phyloP scores from a whole-genome alignment of 176 grass and related monocot genomes.

The Aegilops umbellulata region DNA sequence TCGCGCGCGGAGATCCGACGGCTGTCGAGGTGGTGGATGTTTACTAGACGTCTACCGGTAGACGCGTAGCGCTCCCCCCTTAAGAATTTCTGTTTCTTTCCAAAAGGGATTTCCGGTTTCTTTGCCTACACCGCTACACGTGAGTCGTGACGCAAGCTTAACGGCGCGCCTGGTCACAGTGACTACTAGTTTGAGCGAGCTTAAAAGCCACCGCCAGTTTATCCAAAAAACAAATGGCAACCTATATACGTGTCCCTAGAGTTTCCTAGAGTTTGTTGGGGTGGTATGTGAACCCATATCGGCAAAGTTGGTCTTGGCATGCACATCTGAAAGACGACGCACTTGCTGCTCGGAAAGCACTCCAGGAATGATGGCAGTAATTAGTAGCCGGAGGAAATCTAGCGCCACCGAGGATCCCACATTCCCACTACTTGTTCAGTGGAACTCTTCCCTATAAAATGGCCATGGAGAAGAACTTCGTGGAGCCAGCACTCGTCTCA shows the following conservation, averaged over 20 bases:
- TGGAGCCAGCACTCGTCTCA: background rate
- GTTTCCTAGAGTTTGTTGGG: background rate
- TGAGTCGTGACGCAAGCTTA: no score
- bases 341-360: background rate
- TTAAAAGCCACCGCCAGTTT: background rate
- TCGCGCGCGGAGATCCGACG: no score
- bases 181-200: background rate
- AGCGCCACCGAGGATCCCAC: slow-evolving; percentile 22
- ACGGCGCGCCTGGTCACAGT: background rate
- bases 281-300: background rate
- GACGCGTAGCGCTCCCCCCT: no score
- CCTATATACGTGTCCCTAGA: background rate
- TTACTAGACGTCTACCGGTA: no score
- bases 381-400: background rate
- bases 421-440: background rate
- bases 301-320: slow-evolving; percentile 2
- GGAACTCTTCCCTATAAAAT: slow-evolving; percentile 30
- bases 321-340: background rate
- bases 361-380: background rate
- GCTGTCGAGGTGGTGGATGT: no score
- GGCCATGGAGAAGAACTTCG: background rate
- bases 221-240: background rate
- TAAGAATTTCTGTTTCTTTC: no score
- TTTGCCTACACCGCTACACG: no score
- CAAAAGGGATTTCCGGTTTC: no score